Evolutionary conservation across 139 green algal genomes (phyloP), one percentile per base, ranked within the genome.

Genomic region (Yamagishiella unicocca): DNA sequence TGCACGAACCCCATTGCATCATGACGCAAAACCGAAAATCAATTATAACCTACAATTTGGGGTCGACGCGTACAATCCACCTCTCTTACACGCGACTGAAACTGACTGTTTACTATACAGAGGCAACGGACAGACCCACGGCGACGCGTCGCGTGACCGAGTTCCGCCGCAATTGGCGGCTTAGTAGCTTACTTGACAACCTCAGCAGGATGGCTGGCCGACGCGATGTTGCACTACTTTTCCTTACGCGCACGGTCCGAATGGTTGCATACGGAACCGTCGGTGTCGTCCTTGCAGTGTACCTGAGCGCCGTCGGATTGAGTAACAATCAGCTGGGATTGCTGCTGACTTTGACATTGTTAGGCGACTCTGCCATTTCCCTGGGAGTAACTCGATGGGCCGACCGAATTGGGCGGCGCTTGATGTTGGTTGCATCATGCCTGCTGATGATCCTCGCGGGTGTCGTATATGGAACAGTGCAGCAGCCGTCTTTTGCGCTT

Each of bases 291-390:
- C 42, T 85, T 17, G 79, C 79, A 27, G n/a, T 85, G 1, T 85
- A 62, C 79, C 62, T 85, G 10, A 74, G 33, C 4, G 79, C 61
- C 31, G 62, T 76, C 19, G 79, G 79, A 6, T 43, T 85, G 21
- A 75, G 17, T 24, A 70, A 85, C 33, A 38, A 42, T 4, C 58
- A 85, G 38, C 50, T 85, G 4, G 79, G 79, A 22, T 0, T 66
- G 10, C 31, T 85, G 79, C 79, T 85, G 1, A 75, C 61, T 0
- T 40, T 85, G 1, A 85, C 79, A n/a, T n/a, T 85, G n/a, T 31
- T 85, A 4, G 79, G 79, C 29, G 79, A 85, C 33, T 40, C 54
- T 37, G 54, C 54, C 25, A 84, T 85, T 33, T 40, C 17, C 29
- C 33, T 85, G 27, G 67, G 8, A 0, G 62, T 85, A 4, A 76